Evolutionary conservation across 805 yeast species (phyloP).

Genomic region (Metschnikowia cerradonensis): DNA sequence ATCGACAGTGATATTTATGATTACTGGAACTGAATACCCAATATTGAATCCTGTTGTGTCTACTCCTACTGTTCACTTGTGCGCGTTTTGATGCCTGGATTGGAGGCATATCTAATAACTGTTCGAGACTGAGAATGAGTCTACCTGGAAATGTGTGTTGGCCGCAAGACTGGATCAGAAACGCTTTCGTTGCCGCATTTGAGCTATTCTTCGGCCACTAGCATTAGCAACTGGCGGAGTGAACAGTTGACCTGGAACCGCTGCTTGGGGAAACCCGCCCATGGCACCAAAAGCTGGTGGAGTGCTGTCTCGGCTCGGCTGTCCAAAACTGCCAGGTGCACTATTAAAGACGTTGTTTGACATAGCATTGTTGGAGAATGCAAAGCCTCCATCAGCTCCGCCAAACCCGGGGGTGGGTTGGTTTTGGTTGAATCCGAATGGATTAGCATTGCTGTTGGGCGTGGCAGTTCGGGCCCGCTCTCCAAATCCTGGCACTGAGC

Average conservation of each 20-base stretch:
- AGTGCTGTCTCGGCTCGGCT: constrained; percentile 15
- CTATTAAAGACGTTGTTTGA: constrained; percentile 11
- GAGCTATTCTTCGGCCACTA: constrained; percentile 28
- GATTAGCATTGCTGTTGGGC: not conserved
- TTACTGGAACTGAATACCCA: too few species aligned
- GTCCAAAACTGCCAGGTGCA: constrained; percentile 17
- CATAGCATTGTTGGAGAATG: constrained; percentile 11
- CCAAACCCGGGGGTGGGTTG: not conserved
- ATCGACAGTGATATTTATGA: too few species aligned
- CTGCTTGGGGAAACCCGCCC: not conserved
- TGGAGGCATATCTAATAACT: not conserved
- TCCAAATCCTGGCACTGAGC: not conserved
- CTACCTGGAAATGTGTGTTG: not conserved
- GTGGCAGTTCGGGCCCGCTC: constrained; percentile 4
- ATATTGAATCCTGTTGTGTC: too few species aligned
- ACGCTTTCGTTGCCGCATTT: constrained; percentile 31
- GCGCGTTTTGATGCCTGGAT: not conserved
- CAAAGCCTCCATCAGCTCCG: constrained; percentile 8
- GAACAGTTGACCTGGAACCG: constrained; percentile 7
- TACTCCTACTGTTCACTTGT: too few species aligned
- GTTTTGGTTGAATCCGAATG: constrained; percentile 6
- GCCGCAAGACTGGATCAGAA: constrained; percentile 3
- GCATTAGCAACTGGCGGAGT: constrained; percentile 21
- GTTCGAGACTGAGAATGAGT: not conserved
- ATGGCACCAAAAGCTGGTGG: constrained; percentile 17